Base-by-base conservation (phyloP, 2,329 filamentous ascomycete species). In the Corniculantispora saksenae region DNA sequence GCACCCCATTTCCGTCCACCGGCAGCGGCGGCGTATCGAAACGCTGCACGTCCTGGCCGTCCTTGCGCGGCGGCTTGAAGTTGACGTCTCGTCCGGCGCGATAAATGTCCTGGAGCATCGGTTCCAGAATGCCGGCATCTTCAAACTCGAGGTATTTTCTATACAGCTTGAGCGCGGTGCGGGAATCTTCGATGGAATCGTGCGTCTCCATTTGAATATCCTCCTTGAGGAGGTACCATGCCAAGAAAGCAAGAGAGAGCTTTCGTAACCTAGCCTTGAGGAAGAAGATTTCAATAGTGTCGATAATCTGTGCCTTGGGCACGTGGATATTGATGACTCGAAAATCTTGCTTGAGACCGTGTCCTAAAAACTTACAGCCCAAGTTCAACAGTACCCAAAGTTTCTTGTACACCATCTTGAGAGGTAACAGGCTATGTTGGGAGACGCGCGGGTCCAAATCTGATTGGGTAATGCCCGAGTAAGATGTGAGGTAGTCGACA, bases 271-370 rank as follows among this genome's bases (percentile, higher is more conserved):
- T 90, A 19, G 87, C 84, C 64, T 90, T 88, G 66, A 97, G 88
- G 78, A 91, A 96, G 81, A 97, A 98, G 1, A 97, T 84, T 68
- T 96, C 91, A 70, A 94, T 93, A 0, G 96, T 99, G 78, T 99
- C 95, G 63, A 99, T 93, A 43, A 97, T 91, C 76, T 99, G 95
- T 3, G 86, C 79, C 74, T 90, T 92, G 1, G 96, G 95, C 0
- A 99, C 91, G 75, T 97, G 92, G 64, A 99, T 97, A 77, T 99
- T 99, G 79, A 97, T 97, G 64, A 97, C 97, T 61, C 95, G 92
- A 80, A 99, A 98, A 78, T 99, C 95, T 71, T 95, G 94, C 70
- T 92, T 92, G 50, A 99, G 83, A 4, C 94, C 94, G 73, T 99
- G 95, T 2, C 95, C 95, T 6, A 99, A 86, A 75, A 99, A 99